phyloP scores from a whole-genome alignment of 176 grass and related monocot genomes.

The Triticum turgidum region DNA sequence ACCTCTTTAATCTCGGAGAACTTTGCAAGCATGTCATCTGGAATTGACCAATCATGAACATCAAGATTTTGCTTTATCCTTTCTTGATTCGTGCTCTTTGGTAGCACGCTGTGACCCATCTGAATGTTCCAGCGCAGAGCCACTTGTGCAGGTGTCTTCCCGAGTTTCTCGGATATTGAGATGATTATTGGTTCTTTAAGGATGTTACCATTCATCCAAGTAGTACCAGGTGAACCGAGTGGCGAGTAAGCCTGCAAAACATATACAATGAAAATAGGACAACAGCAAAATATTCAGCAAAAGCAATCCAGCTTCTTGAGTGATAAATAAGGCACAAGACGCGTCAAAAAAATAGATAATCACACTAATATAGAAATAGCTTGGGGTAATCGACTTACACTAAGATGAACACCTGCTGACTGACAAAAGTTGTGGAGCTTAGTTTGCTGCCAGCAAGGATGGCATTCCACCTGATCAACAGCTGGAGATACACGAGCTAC shows the following conservation, averaged over 20 bases:
- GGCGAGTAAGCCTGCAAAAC: conserved; percentile 63
- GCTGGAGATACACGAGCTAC: conserved; percentile 57
- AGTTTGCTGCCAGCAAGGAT: conserved; percentile 70
- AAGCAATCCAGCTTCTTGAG: too few relatives aligned
- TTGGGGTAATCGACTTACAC: conserved; percentile 38
- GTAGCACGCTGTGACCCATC: conserved; percentile 68
- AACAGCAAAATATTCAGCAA: background rate
- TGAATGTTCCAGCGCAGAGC: conserved; percentile 67
- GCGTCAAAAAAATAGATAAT: too few relatives aligned
- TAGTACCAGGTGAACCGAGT: conserved; percentile 54
- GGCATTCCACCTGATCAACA: conserved; percentile 78
- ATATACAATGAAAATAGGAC: too few relatives aligned
- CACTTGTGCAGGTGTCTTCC: conserved; percentile 70
- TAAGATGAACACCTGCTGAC: conserved; percentile 57
- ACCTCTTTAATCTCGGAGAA: conserved; percentile 30
- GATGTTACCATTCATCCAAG: conserved; percentile 41
- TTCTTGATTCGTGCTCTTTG: conserved; percentile 61
- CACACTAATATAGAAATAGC: too few relatives aligned
- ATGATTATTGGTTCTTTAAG: conserved; percentile 42
- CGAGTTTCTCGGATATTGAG: conserved; percentile 54
- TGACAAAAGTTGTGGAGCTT: conserved; percentile 64
- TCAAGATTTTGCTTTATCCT: conserved; percentile 72
- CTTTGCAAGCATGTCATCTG: conserved; percentile 48
- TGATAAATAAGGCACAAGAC: too few relatives aligned
- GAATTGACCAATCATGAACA: conserved; percentile 70